Base-by-base conservation (phyloP, 2,329 filamentous ascomycete species). In the Beauveria scarabaeidicola region DNA sequence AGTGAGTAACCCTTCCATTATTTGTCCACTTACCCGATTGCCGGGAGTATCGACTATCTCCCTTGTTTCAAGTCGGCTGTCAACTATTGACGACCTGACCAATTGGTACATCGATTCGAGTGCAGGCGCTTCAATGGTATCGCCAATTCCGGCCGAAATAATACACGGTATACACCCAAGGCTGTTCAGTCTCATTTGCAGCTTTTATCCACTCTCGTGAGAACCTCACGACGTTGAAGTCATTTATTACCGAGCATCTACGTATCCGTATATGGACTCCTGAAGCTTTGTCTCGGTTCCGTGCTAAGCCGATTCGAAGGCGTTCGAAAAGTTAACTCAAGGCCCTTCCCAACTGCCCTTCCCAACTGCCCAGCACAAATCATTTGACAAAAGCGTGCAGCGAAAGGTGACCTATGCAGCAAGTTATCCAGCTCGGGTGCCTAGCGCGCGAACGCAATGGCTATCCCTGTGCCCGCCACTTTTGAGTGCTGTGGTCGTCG, bases 41-140 rank as follows among this genome's bases (percentile, higher is more conserved):
- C 10, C n/a, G 75, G 3, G 83, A 74, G 6, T 89, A 89, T 71
- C 85, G 87, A 36, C 74, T 90, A 44, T 95, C 94, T 74, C 95
- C 90, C 1, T 95, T 43, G 90, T 95, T 53, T 90, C 90, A 7
- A 81, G 87, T 61, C 75, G 95, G 61, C 79, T 92, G 21, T 80
- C 80, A 60, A 79, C 92, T 69, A 92, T 95, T 65, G 91, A 95
- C 68, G 89, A 92, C 73, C 88, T 88, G 19, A 94, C 90, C 9
- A 95, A 96, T 74, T 95, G 90, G 90, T 95, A 94, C 76, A 95
- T 70, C 83, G 90, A 60, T 92, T 94, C 79, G 94, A 94, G 76
- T 82, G 90, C 51, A 88, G 88, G 72, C 84, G 90, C 56, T 77
- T 94, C 64, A 95, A 94, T 83, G 90, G 90, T 59, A 89, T 90